A percentile compares a stretch with the other conserved stretches of the same genome.
phyloP scores from a whole-genome alignment of 331 rosid species.

The Prunus yedoensis region DNA sequence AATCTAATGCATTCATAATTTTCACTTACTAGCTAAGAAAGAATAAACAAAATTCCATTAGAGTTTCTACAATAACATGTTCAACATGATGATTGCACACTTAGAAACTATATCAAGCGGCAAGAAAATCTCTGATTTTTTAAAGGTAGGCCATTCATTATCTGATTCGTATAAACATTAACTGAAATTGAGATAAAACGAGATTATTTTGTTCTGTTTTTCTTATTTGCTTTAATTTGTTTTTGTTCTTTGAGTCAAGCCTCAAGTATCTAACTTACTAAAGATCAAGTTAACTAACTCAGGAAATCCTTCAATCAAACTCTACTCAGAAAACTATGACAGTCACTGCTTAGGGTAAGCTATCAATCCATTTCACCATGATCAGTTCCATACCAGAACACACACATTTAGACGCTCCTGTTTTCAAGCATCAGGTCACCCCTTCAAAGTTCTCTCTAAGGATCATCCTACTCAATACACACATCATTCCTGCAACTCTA shows the following conservation, averaged over 20 bases:
- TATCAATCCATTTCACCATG: background rate
- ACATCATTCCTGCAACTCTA: background rate
- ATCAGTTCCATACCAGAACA: background rate
- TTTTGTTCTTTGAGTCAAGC: background rate
- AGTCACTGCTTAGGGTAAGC: background rate
- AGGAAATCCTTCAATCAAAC: background rate
- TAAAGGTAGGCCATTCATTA: background rate
- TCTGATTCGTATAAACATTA: background rate
- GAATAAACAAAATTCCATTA: background rate
- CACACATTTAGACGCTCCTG: background rate
- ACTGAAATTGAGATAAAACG: background rate
- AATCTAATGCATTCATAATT: background rate
- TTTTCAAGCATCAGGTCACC: background rate
- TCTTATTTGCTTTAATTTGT: no score
- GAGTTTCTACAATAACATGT: background rate
- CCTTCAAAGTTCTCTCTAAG: background rate
- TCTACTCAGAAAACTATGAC: background rate
- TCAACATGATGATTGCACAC: background rate
- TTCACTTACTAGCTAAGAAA: background rate
- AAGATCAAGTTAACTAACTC: background rate
- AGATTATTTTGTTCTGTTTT: no score
- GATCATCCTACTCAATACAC: background rate
- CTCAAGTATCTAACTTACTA: background rate
- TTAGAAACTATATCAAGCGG: background rate
- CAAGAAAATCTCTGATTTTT: background rate